Percentiles rank a stretch among this genome's conserved stretches.
Conservation (phyloP, 2,329 filamentous ascomycete species). For the Venturia nashicola region DNA sequence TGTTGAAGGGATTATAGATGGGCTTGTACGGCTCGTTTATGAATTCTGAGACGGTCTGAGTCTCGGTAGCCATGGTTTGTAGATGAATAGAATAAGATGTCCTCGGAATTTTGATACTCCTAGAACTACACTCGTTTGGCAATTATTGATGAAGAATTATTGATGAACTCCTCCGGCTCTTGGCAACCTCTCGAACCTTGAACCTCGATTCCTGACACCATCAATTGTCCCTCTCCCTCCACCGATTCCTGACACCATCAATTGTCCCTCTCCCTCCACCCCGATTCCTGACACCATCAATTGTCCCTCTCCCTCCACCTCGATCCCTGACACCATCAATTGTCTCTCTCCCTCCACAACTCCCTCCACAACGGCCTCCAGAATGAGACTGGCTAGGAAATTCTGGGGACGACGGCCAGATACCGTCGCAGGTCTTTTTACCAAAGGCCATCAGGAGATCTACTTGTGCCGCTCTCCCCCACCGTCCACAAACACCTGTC, state of each 20-base stretch:
- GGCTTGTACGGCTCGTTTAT: constrained; percentile 32
- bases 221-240: no score
- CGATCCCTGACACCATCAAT: not conserved
- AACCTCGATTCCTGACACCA: no score
- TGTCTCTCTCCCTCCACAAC: not conserved
- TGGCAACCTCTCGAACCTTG: not conserved
- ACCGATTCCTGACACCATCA: not conserved
- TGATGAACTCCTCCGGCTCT: not conserved
- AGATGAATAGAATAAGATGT: not conserved
- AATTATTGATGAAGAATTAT: no score
- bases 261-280: not conserved
- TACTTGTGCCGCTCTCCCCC: not conserved
- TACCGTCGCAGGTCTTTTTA: not conserved
- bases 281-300: no score
- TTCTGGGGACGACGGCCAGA: no score
- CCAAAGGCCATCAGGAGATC: not conserved
- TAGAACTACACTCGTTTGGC: not conserved
- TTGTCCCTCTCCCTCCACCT: no score
- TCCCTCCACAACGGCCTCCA: no score
- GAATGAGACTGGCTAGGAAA: no score
- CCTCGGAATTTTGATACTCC: no score
- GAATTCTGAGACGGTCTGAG: not conserved
- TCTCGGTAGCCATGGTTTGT: not conserved
- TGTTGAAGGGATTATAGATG: constrained; percentile 37
- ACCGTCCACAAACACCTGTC: not conserved